Conservation (phyloP, 305 asterid genomes). For the Solanum hybrid region DNA sequence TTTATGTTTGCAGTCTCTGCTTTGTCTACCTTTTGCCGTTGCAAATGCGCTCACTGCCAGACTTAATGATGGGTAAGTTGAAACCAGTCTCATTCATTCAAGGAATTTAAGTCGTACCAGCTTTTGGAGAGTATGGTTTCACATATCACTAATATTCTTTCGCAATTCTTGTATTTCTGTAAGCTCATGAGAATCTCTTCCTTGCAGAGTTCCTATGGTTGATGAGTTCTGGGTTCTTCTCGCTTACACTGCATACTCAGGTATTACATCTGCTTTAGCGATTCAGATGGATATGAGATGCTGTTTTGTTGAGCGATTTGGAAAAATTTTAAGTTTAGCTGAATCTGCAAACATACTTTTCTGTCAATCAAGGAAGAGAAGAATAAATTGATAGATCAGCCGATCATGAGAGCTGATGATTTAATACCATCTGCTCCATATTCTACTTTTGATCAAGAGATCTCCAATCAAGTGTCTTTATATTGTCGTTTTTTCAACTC, state of each 20-base stretch:
- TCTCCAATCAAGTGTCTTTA: not conserved
- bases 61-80: conserved; percentile 75
- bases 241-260: conserved; percentile 60
- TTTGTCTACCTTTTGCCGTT: conserved; percentile 78
- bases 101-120: not conserved
- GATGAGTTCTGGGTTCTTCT: conserved; percentile 80
- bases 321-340: not conserved
- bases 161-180: conserved; percentile 2
- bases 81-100: not conserved
- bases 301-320: not conserved
- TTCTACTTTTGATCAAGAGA: not conserved
- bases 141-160: not conserved
- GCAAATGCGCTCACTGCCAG: conserved; percentile 89
- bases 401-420: not conserved
- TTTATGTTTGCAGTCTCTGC: conserved; percentile 53
- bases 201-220: conserved; percentile 70
- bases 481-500: not conserved
- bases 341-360: not conserved
- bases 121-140: not conserved
- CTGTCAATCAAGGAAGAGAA: not conserved
- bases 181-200: conserved; percentile 11
- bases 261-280: conserved; percentile 20
- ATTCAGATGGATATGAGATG: not conserved
- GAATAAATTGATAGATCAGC: not conserved
- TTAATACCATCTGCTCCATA: not conserved